Evolutionary conservation across 2,329 filamentous ascomycete genomes (phyloP), one percentile per base, ranked within the genome.

Genomic region (Paraconiothyrium sp.): DNA sequence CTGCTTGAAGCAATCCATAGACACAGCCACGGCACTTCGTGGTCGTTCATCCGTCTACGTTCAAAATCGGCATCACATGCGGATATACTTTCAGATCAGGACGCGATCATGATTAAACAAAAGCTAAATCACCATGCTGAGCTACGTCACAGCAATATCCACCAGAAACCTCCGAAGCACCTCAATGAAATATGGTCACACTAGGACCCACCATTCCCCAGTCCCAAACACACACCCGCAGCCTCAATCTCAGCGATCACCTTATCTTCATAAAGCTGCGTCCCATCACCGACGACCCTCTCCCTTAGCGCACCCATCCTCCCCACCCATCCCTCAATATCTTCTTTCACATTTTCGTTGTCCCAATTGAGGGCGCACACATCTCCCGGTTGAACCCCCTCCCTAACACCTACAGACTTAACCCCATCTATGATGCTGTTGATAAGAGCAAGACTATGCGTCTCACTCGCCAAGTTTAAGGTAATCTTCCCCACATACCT

Each of bases 291-390:
- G 54, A 94, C 83, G 51, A 97, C 86, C 32, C 91, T 85, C 66
- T 92, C 89, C 56, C 90, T 85, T 59, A 97, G 81, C 61, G 89
- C 81, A 58, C 90, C 81, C 67, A 88, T 88, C 60, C 89, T 85
- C 57, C 89, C 89, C 32, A 97, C 81, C 85, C 92, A 92, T 67
- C 91, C 92, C 67, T 97, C 92, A 5, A 96, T 87, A 70, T 95
- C 93, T 75, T 97, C 94, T 66, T 90, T 85, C 50, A 96, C 85
- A 1, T 84, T 84, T 0, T 85, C 84, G 13, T 86, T 84, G 73
- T 97, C 92, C 89, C 92, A 97, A 56, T 88, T 84, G 7, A 97
- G 84, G 9, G 87, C 83, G 14, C 90, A 87, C 1, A 97, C 89
- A 27, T 93, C 89, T 14, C 79, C 79, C 6, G 83, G 78, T 57